Percentiles rank a stretch among this genome's conserved stretches.
Evolutionary conservation across 768 basidiomycete genomes (phyloP).

Genomic region (Lepiota venenata): DNA sequence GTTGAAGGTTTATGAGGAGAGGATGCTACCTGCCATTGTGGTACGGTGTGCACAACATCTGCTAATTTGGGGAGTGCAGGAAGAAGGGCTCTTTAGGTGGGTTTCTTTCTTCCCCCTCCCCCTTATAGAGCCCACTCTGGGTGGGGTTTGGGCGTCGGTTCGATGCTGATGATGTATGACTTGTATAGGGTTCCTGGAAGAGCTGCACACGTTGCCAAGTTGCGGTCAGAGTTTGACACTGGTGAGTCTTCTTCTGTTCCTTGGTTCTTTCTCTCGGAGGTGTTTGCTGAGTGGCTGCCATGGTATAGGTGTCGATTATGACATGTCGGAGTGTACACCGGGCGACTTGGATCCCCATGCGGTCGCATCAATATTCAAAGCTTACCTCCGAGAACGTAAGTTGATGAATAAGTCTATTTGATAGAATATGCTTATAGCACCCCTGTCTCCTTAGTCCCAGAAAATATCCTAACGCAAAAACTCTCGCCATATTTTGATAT

Average conservation of each 20-base stretch:
- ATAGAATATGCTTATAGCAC: constrained; percentile 1
- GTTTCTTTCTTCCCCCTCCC: constrained; percentile 19
- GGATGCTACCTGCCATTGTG: constrained; percentile 69
- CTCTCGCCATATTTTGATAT: constrained; percentile 78
- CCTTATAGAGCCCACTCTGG: constrained; percentile 1
- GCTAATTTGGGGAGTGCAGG: constrained; percentile 77
- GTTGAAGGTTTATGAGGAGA: constrained; percentile 39
- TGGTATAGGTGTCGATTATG: constrained; percentile 74
- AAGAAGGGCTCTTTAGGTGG: constrained; percentile 85
- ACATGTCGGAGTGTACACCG: constrained; percentile 73
- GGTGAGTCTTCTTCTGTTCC: constrained; percentile 35
- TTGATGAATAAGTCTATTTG: constrained; percentile 16
- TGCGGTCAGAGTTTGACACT: constrained; percentile 80
- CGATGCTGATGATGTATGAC: constrained; percentile 9
- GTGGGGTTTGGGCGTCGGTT: constrained; percentile 12
- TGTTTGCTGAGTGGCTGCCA: too few relatives aligned
- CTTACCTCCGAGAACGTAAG: constrained; percentile 90
- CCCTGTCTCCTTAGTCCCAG: constrained; percentile 61
- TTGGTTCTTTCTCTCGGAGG: constrained; percentile 1
- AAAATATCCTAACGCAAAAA: constrained; percentile 73
- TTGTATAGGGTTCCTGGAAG: constrained; percentile 73
- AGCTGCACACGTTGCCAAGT: constrained; percentile 70
- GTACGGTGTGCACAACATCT: constrained; percentile 83
- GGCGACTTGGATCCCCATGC: constrained; percentile 93
- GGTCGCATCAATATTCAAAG: constrained; percentile 90